phyloP scores from a whole-genome alignment of 139 green algal species.

The Asterochloris sp. region DNA sequence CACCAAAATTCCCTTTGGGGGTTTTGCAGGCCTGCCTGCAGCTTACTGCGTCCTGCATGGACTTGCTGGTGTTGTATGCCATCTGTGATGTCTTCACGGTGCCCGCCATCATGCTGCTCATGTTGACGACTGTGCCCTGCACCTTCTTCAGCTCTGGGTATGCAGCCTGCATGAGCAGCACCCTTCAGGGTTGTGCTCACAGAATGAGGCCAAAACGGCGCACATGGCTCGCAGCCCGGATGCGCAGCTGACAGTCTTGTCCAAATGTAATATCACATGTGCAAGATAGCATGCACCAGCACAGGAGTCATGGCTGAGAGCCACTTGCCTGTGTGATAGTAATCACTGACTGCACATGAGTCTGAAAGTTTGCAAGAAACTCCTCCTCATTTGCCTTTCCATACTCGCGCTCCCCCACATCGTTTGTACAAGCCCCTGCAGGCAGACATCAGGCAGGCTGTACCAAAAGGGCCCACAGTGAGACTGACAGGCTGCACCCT shows the following conservation, averaged over 20 bases:
- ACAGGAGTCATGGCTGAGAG: not conserved
- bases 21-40: too few relatives aligned
- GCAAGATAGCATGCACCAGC: not conserved
- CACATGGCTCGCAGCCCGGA: too few relatives aligned
- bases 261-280: too few relatives aligned
- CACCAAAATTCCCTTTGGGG: too few relatives aligned
- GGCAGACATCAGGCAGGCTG: not conserved
- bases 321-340: conserved; percentile 1
- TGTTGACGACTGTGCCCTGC: conserved; percentile 12
- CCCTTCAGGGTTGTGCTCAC: too few relatives aligned
- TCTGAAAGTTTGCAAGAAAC: conserved; percentile 13
- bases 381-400: conserved; percentile 14
- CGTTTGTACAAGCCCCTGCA: conserved; percentile 8
- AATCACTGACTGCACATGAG: conserved; percentile 2
- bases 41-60: conserved; percentile 12
- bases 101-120: conserved; percentile 13
- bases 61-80: conserved; percentile 12
- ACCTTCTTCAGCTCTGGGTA: conserved; percentile 7
- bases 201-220: too few relatives aligned
- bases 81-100: conserved; percentile 14
- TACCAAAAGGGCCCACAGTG: not conserved
- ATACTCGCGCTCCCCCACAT: conserved; percentile 1
- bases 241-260: too few relatives aligned
- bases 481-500: not conserved
- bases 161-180: conserved; percentile 1